Base-by-base conservation (phyloP, 257 asterid species). In the Cruciata laevipes region DNA sequence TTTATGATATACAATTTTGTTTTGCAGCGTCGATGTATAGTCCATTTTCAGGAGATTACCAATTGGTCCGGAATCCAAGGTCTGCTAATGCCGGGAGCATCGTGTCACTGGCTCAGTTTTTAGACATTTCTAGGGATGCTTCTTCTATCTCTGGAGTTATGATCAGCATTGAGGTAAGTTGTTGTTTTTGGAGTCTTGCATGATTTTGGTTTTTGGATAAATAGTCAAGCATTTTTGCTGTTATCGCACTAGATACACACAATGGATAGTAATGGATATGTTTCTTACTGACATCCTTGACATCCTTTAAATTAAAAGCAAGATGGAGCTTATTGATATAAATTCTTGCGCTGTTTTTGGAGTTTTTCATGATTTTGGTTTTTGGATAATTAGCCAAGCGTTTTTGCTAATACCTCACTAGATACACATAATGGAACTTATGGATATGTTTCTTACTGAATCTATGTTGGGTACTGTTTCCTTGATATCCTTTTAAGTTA, bases 81-180 rank as follows among this genome's bases (percentile, higher is more conserved):
- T 75, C 70, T 71, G 70, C 53, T 53, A 71, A 40, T 44, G 72
- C 11, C 53, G 96, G 90, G 71, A 84, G 49, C 0, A 72, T 84
- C 9, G 69, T 73, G 85, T 75, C 47, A 64, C 72, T 88, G 65
- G 82, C 84, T 20, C 87, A 88, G 14, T 88, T 90, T 73, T 74
- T 88, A 81, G 82, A 76, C 66, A 67, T 83, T 61, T 87, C 95
- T 42, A 74, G 67, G 21, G 84, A 86, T 72, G 74, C 87, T 16
- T 66, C 89, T 68, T 81, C 92, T 27, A 80, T 85, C 75, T 82
- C 90, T 71, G 95, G 95, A 75, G 83, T 90, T 73, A 52, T 88
- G 69, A 82, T 88, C 76, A 70, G 80, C 57, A 76, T 88, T 32
- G 97, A 88, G 91, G 97, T 88, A 68, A 76, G 84, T 78, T 70